Percentiles rank a stretch among this genome's conserved stretches.
phyloP scores from a whole-genome alignment of 2,329 filamentous ascomycete genomes.

The Cladosporium sp. region DNA sequence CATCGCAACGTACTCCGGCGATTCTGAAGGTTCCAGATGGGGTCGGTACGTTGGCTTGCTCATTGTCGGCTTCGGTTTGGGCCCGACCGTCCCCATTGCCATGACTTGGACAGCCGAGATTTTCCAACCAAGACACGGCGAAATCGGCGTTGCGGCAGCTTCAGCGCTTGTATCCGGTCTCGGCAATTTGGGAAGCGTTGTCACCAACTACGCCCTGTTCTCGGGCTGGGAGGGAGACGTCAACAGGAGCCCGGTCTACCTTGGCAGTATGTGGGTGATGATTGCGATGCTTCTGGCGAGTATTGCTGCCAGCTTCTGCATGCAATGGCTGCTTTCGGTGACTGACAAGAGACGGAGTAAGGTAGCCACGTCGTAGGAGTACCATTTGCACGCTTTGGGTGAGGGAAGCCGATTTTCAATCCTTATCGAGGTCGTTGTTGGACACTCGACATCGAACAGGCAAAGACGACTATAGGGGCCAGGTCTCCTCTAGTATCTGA shows the following conservation, averaged over 20 bases:
- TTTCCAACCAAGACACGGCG: slow-evolving; percentile 82
- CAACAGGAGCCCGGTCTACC: slow-evolving; percentile 37
- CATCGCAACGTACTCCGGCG: slow-evolving; percentile 69
- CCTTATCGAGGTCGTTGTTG: too few species aligned
- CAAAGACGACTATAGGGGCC: too few species aligned
- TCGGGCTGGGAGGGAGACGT: slow-evolving; percentile 78
- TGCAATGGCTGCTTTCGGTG: slow-evolving; percentile 59
- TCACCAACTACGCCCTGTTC: slow-evolving; percentile 86
- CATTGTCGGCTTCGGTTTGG: slow-evolving; percentile 84
- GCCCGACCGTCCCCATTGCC: slow-evolving; percentile 84
- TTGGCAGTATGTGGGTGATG: slow-evolving; percentile 74
- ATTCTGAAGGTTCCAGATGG: slow-evolving; percentile 58
- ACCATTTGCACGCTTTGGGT: too few species aligned
- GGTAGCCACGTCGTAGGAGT: too few species aligned
- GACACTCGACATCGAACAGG: too few species aligned
- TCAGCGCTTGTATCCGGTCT: slow-evolving; percentile 80
- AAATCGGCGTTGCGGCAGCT: slow-evolving; percentile 84
- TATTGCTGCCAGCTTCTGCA: slow-evolving; percentile 65
- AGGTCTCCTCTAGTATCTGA: too few species aligned
- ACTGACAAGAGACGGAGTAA: slow-evolving; percentile 13
- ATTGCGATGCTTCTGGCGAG: slow-evolving; percentile 76
- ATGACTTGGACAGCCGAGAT: slow-evolving; percentile 93
- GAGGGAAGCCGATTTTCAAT: too few species aligned
- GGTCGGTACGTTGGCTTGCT: slow-evolving; percentile 83
- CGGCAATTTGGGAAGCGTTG: slow-evolving; percentile 79